Evolutionary conservation across 2,329 filamentous ascomycete genomes (phyloP).

Genomic region (Acrocalymma vagum): DNA sequence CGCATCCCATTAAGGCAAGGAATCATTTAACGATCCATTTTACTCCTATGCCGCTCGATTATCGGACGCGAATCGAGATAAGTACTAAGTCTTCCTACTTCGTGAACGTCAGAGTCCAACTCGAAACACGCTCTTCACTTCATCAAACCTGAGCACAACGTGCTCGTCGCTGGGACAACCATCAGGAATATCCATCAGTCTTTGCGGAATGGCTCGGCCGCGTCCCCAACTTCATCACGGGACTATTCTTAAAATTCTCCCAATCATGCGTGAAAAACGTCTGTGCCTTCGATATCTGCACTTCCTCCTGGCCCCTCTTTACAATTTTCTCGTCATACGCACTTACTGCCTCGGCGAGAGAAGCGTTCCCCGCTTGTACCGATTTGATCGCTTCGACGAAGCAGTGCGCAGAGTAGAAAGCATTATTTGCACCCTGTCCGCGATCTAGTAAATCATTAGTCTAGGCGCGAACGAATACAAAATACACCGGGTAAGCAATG

Average conservation of each 20-base stretch:
- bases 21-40: too few species aligned
- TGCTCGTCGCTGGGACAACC: too few species aligned
- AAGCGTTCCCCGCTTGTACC: conserved; percentile 12
- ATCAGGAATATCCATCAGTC: conserved; percentile 36
- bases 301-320: conserved; percentile 37
- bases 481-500: not conserved
- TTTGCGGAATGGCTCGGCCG: conserved; percentile 38
- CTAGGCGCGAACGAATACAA: not conserved
- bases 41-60: too few species aligned
- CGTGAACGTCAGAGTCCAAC: too few species aligned
- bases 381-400: conserved; percentile 34
- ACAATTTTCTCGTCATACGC: conserved; percentile 37
- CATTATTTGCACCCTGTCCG: conserved; percentile 49
- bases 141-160: too few species aligned
- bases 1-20: too few species aligned
- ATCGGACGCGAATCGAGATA: too few species aligned
- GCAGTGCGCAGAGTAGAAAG: conserved; percentile 42
- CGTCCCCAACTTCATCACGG: conserved; percentile 39
- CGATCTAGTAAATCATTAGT: conserved; percentile 33
- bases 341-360: conserved; percentile 25
- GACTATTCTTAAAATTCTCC: conserved; percentile 38
- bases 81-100: too few species aligned
- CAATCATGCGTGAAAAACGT: conserved; percentile 44
- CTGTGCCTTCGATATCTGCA: conserved; percentile 41
- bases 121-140: too few species aligned